Evolutionary conservation across 345 rosid genomes (phyloP), one percentile per base, ranked within the genome.

Genomic region (Bruguiera sexangula): DNA sequence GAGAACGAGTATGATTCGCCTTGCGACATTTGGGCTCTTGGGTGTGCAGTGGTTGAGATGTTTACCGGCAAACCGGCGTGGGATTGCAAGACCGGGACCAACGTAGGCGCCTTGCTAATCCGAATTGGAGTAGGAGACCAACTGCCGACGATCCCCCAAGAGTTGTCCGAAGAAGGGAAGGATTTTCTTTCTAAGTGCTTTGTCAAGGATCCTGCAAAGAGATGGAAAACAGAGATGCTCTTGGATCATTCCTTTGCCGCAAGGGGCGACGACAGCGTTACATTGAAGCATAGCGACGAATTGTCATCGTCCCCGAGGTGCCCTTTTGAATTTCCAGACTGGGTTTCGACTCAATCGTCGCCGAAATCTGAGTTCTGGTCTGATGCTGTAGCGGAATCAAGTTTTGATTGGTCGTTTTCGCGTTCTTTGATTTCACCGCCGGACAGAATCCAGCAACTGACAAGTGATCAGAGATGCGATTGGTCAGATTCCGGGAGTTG

Each of bases 141-240:
- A 69, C 34, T 69, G 37, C 84, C 84, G 16, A 27, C 39, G 15
- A 53, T 66, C 5, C 84, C 82, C 7, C 66, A 65, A 15, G 74
- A 72, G 20, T 20, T 75, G 67, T 78, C 78, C 0, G 32, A 60
- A 3, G 52, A 66, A 60, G 79, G 75, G 2, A 81, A 72, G 52
- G 81, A 81, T 81, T 81, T 81, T 60, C 36, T 81, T 13, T 32
- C 67, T 0, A 81, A 75, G 69, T 71, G 79, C 30, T 81, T 81
- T 16, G 62, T 72, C 16, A 78, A 62, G 52, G 74, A 78, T 66
- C 75, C 79, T 22, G 15, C 27, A 0, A 22, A n/a, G 30, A 69
- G 84, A 69, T 77, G 84, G 84, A 81, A 78, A 2, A 78, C 81
- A 3, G 79, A 68, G 24, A 78, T 75, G 84, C 56, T 81, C 2